phyloP scores from a whole-genome alignment of 2,329 filamentous ascomycete genomes.

The Fusarium agapanthi region DNA sequence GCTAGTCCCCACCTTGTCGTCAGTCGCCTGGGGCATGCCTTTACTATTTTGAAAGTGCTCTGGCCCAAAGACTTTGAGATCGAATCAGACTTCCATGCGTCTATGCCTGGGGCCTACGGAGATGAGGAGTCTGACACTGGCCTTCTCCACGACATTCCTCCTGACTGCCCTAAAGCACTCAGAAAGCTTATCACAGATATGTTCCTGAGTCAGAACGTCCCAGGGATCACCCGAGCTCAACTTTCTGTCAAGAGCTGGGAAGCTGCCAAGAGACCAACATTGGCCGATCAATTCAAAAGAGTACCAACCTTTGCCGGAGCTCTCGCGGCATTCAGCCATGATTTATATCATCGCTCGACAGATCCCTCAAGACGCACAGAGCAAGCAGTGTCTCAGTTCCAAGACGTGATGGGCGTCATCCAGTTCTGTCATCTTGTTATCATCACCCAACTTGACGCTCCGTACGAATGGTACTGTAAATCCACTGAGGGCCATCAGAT shows the following conservation, averaged over 20 bases:
- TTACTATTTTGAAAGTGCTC: not conserved
- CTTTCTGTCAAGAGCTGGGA: not conserved
- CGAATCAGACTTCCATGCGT: not conserved
- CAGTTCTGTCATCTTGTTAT: not conserved
- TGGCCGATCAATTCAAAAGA: not conserved
- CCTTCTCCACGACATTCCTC: not conserved
- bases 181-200: not conserved
- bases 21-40: not conserved
- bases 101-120: not conserved
- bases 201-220: not conserved
- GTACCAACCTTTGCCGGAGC: not conserved
- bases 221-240: not conserved
- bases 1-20: not conserved
- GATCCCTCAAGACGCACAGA: not conserved
- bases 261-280: not conserved
- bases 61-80: conserved; percentile 3
- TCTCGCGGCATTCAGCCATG: not conserved
- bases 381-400: not conserved
- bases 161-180: not conserved
- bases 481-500: not conserved
- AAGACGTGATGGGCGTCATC: not conserved
- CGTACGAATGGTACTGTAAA: conserved; percentile 1
- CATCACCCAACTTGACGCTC: conserved; percentile 2
- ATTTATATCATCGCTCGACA: not conserved
- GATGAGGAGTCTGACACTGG: not conserved